A percentile compares a stretch with the other conserved stretches of the same genome.
Conservation (phyloP, 2,329 filamentous ascomycete genomes). For the Ramularia endophylla region DNA sequence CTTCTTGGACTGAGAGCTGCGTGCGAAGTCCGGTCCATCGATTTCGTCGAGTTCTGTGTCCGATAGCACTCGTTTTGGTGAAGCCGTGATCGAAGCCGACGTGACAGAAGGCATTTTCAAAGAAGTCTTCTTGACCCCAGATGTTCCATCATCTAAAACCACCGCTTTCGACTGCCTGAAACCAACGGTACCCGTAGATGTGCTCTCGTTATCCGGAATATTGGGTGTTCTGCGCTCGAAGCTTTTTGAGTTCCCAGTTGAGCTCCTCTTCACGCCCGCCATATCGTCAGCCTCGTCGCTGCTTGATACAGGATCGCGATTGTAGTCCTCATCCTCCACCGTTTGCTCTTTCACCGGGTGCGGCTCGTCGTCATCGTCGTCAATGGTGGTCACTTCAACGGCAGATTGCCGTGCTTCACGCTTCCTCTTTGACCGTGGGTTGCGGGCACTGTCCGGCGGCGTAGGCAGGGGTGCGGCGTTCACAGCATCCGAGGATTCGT, state of each 20-base stretch:
- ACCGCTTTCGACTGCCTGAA: too few species aligned
- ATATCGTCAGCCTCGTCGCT: constrained; percentile 7
- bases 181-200: too few species aligned
- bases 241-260: too few species aligned
- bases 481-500: background rate
- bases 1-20: background rate
- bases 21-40: background rate
- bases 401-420: background rate
- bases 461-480: constrained; percentile 1
- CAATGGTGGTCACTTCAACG: background rate
- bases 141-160: background rate
- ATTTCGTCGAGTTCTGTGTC: background rate
- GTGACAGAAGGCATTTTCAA: constrained; percentile 1
- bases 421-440: constrained; percentile 3
- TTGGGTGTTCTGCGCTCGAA: too few species aligned
- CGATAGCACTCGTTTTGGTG: too few species aligned
- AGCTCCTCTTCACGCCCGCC: too few species aligned
- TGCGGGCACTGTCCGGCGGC: constrained; percentile 2
- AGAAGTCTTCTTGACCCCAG: background rate
- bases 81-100: background rate
- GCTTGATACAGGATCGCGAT: constrained; percentile 7
- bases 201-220: too few species aligned
- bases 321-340: constrained; percentile 5
- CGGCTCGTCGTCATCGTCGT: constrained; percentile 2
- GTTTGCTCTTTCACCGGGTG: background rate